Evolutionary conservation across 2,329 filamentous ascomycete species (phyloP).

Genomic region (Neonectria ditissima): DNA sequence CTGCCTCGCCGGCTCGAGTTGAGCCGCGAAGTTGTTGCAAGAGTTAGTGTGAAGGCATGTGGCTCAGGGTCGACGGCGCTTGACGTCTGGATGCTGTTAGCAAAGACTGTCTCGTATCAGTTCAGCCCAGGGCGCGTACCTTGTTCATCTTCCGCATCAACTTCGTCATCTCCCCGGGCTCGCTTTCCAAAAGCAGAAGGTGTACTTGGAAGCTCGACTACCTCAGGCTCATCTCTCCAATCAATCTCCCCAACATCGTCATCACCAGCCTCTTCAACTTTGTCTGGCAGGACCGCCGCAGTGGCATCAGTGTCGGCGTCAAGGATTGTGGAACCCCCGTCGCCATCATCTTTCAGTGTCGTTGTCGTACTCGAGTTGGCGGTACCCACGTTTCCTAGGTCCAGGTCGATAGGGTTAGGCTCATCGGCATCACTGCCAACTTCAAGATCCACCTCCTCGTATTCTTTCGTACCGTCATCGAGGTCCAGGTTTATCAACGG

Average conservation of each 20-base stretch:
- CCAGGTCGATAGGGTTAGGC: slow-evolving; percentile 28
- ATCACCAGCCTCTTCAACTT: slow-evolving; percentile 28
- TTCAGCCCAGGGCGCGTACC: slow-evolving; percentile 36
- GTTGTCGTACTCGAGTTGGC: slow-evolving; percentile 48
- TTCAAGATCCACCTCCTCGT: slow-evolving; percentile 35
- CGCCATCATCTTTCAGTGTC: slow-evolving; percentile 50
- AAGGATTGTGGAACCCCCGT: slow-evolving; percentile 40
- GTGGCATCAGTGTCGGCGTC: slow-evolving; percentile 39
- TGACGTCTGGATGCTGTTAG: slow-evolving; percentile 58
- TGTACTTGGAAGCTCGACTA: slow-evolving; percentile 33
- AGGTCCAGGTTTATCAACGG: slow-evolving; percentile 43
- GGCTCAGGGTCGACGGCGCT: slow-evolving; percentile 58
- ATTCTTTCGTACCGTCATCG: slow-evolving; percentile 34
- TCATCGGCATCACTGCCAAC: slow-evolving; percentile 33
- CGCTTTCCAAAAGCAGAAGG: slow-evolving; percentile 44
- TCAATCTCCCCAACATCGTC: slow-evolving; percentile 47
- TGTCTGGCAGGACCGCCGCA: slow-evolving; percentile 39
- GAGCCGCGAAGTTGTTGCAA: slow-evolving; percentile 24
- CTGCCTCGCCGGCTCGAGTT: slow-evolving; percentile 24
- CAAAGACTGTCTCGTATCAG: not conserved
- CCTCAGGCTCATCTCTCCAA: slow-evolving; percentile 46
- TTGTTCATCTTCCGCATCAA: slow-evolving; percentile 50
- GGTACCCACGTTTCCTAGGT: slow-evolving; percentile 29
- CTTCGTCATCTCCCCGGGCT: slow-evolving; percentile 44
- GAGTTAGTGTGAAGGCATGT: slow-evolving; percentile 34